A percentile compares a stretch with the other conserved stretches of the same genome.
phyloP scores from a whole-genome alignment of 2,329 filamentous ascomycete species.

The Colletotrichum tamarilloi region DNA sequence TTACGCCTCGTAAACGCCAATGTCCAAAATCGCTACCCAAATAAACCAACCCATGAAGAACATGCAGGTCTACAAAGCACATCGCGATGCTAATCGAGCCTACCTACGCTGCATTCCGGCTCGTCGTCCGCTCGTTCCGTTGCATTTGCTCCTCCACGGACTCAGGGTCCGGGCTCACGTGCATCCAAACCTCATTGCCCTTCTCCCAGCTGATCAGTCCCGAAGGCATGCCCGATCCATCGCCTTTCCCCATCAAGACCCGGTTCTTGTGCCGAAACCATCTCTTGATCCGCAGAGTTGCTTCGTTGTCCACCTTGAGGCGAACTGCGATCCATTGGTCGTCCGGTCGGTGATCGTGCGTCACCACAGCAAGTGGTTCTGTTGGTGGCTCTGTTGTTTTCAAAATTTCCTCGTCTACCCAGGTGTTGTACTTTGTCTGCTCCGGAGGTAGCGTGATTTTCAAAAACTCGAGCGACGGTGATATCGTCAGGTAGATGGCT shows the following conservation, averaged over 20 bases:
- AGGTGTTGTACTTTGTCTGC: conserved; percentile 60
- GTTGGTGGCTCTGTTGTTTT: conserved; percentile 45
- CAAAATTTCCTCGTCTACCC: conserved; percentile 65
- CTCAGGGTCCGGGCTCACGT: conserved; percentile 42
- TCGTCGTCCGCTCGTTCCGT: conserved; percentile 3
- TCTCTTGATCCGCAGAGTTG: conserved; percentile 59
- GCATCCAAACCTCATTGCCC: conserved; percentile 46
- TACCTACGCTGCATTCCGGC: neutral
- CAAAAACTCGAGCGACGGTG: conserved; percentile 72
- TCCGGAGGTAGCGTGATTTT: conserved; percentile 60
- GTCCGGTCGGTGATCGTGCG: conserved; percentile 63
- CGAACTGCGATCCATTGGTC: conserved; percentile 69
- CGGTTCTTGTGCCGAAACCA: conserved; percentile 52
- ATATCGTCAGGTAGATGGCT: conserved; percentile 72
- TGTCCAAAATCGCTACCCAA: neutral
- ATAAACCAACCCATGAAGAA: neutral
- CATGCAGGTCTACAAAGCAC: neutral
- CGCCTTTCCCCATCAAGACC: conserved; percentile 36
- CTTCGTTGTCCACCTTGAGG: conserved; percentile 69
- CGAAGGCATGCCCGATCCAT: conserved; percentile 44
- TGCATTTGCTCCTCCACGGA: conserved; percentile 38
- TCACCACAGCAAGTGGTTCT: conserved; percentile 54
- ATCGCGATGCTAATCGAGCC: neutral
- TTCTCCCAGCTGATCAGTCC: conserved; percentile 46
- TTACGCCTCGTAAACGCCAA: neutral